Evolutionary conservation across 179 eudicot species (phyloP), one percentile per base, ranked within the genome.

Genomic region (Sideroxylon spinosum): DNA sequence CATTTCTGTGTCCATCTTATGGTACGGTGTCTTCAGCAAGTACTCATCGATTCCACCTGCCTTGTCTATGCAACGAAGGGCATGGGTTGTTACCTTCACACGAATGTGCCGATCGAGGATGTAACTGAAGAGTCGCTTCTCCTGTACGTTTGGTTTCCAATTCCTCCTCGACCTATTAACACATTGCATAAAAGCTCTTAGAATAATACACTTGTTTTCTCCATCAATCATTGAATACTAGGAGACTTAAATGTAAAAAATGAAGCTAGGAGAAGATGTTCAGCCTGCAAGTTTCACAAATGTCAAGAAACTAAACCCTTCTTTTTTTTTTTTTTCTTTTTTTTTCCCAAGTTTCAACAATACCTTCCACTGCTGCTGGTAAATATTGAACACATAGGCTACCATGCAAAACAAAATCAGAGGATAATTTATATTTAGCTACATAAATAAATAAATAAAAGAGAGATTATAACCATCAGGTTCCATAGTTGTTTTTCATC

Each of bases 1-100:
- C 87, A 90, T 78, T 66, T 95, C 99, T 1, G 97, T 92, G 89
- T 95, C 96, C 99, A 95, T 95, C 83, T 95, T 93, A 64, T 90
- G 90, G 84, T 95, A 93, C 0, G 97, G 99, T 28, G 97, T 95
- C 84, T 95, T 95, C 61, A 93, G 88, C 77, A 95, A 84, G 84
- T 93, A 93, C 90, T 95, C 99, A 37, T 93, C 99, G 19, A 95
- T 89, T 74, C 99, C 99, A 23, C 98, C 99, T 7, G 97, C 99
- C 79, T 93, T 93, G 90, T 95, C 98, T 73, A 95, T 93, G 85
- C 98, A 95, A 74, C 98, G 95, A 69, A 95, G 86, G 17, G 98
- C 95, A 76, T 95, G 98, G 13, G 94, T 91, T 16, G 95, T 89
- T 56, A 93, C 98, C 75, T 93, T 90, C 57, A 93, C 90, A 19